Conservation (phyloP, 805 yeast genomes). For the Yarrowia divulgata region DNA sequence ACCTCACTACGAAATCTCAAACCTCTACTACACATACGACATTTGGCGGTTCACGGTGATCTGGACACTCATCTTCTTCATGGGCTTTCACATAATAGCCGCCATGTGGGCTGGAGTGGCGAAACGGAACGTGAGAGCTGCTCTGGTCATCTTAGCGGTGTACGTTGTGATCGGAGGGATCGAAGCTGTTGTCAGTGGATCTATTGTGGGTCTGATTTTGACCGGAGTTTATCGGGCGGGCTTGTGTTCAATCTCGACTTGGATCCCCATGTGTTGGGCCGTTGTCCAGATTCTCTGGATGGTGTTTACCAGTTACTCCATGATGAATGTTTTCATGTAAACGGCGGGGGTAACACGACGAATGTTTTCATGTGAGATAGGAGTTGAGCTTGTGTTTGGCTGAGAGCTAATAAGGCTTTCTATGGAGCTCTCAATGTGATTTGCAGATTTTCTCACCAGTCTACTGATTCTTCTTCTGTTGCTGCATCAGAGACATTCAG, state of each 20-base stretch:
- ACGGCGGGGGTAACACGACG: too few relatives aligned
- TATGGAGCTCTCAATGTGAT: too few relatives aligned
- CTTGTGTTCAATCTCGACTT: conserved; percentile 84
- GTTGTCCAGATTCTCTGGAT: conserved; percentile 70
- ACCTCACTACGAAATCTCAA: conserved; percentile 56
- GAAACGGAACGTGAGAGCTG: conserved; percentile 56
- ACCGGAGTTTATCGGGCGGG: conserved; percentile 83
- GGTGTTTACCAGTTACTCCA: conserved; percentile 70
- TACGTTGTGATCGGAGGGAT: conserved; percentile 64
- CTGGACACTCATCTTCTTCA: conserved; percentile 79
- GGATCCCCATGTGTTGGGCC: conserved; percentile 92
- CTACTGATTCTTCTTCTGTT: too few relatives aligned
- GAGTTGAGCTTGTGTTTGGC: not conserved
- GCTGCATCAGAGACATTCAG: too few relatives aligned
- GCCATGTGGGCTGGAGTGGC: conserved; percentile 66
- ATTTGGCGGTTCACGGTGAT: conserved; percentile 82
- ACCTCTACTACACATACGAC: conserved; percentile 71
- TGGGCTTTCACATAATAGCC: conserved; percentile 66
- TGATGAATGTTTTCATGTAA: conserved; percentile 56
- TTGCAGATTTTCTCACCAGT: too few relatives aligned
- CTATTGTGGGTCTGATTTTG: conserved; percentile 75
- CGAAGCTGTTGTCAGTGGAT: conserved; percentile 75
- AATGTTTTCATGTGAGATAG: conserved; percentile 51
- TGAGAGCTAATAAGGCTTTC: too few relatives aligned
- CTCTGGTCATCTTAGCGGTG: conserved; percentile 50